Percentiles rank a stretch among this genome's conserved stretches.
phyloP scores from a whole-genome alignment of 2,329 filamentous ascomycete genomes.

The Juglanconis juglandina region DNA sequence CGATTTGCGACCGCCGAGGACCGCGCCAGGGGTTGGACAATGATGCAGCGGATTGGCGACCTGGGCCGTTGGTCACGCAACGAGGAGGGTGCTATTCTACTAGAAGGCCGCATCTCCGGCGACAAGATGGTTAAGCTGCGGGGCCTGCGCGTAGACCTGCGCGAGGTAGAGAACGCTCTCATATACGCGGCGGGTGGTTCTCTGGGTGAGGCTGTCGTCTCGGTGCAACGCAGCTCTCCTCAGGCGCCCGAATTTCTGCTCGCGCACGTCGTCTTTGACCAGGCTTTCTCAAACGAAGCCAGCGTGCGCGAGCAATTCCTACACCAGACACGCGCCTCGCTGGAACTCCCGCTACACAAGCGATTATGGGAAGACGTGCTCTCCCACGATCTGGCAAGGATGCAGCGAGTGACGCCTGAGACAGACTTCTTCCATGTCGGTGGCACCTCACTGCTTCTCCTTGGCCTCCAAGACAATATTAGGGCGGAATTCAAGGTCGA shows the following conservation, averaged over 20 bases:
- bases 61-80: conserved; percentile 28
- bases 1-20: conserved; percentile 8
- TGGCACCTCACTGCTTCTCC: conserved; percentile 38
- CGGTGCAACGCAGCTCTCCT: background rate
- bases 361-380: conserved; percentile 22
- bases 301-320: too few relatives aligned
- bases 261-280: background rate
- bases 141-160: conserved; percentile 28
- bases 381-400: conserved; percentile 7
- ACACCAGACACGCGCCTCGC: too few relatives aligned
- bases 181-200: background rate
- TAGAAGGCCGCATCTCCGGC: conserved; percentile 36
- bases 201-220: conserved; percentile 1
- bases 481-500: conserved; percentile 27
- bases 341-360: background rate
- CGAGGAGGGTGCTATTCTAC: conserved; percentile 30
- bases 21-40: conserved; percentile 18
- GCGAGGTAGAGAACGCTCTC: conserved; percentile 24
- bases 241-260: background rate
- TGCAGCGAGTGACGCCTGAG: conserved; percentile 4
- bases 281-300: background rate
- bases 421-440: conserved; percentile 41
- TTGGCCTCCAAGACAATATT: conserved; percentile 36
- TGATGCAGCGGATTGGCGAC: conserved; percentile 40
- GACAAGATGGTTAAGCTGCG: conserved; percentile 45